phyloP scores from a whole-genome alignment of 805 yeast genomes.

The Candida insectalens region DNA sequence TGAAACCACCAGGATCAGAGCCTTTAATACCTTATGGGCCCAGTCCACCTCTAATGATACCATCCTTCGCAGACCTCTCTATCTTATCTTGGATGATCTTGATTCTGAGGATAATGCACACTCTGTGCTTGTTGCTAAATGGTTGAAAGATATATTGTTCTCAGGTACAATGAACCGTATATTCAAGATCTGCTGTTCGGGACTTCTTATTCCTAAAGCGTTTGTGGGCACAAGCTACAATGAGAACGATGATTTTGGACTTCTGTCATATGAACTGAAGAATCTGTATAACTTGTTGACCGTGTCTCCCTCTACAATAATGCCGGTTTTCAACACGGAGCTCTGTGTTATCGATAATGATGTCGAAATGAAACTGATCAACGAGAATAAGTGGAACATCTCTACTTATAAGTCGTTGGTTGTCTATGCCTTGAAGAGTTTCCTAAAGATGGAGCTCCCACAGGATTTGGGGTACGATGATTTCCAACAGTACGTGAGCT shows the following conservation, averaged over 20 bases:
- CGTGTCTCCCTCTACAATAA: conserved; percentile 31
- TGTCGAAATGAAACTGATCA: conserved; percentile 31
- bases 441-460: conserved; percentile 24
- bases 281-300: conserved; percentile 42
- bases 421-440: conserved; percentile 34
- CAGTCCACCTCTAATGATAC: conserved; percentile 43
- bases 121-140: conserved; percentile 33
- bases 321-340: conserved; percentile 46
- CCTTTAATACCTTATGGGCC: conserved; percentile 64
- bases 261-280: conserved; percentile 53
- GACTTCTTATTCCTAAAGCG: conserved; percentile 35
- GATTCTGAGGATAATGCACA: conserved; percentile 32
- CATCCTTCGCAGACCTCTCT: conserved; percentile 53
- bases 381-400: conserved; percentile 34
- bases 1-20: conserved; percentile 34
- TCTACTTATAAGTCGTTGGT: conserved; percentile 56
- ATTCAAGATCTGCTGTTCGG: conserved; percentile 45
- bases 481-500: conserved; percentile 23
- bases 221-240: conserved; percentile 17
- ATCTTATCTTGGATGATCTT: conserved; percentile 58
- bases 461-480: conserved; percentile 9
- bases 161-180: conserved; percentile 53
- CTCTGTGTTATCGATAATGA: conserved; percentile 45
- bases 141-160: conserved; percentile 35
- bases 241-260: conserved; percentile 48